A percentile compares a stretch with the other conserved stretches of the same genome.
Evolutionary conservation across 192 early-diverging fungal genomes (phyloP).

Genomic region (Hyaloraphidium curvatum): DNA sequence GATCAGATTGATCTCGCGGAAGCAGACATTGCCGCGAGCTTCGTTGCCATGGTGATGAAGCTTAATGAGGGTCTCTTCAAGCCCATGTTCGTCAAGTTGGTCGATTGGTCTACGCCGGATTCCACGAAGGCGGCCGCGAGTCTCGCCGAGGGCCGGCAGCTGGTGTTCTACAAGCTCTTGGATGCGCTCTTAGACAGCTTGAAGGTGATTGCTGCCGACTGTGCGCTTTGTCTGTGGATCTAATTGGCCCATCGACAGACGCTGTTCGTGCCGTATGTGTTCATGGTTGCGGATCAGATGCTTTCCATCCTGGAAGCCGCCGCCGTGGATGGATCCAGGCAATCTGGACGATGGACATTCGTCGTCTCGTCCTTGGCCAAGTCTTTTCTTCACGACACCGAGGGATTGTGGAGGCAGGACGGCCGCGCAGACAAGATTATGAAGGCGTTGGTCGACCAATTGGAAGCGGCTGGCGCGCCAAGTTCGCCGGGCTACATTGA

Average conservation of each 20-base stretch:
- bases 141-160: slow-evolving; percentile 5
- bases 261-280: not conserved
- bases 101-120: slow-evolving; percentile 46
- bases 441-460: slow-evolving; percentile 52
- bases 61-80: slow-evolving; percentile 90
- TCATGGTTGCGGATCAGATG: not conserved
- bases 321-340: not conserved
- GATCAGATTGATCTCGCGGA: slow-evolving; percentile 32
- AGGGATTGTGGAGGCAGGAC: slow-evolving; percentile 35
- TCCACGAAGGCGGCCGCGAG: slow-evolving; percentile 6
- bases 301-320: not conserved
- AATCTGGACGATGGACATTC: slow-evolving; percentile 56
- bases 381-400: slow-evolving; percentile 33
- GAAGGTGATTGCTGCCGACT: slow-evolving; percentile 46
- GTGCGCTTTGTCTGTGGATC: no score
- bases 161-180: slow-evolving; percentile 24
- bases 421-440: slow-evolving; percentile 31
- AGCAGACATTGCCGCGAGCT: slow-evolving; percentile 43
- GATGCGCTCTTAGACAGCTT: slow-evolving; percentile 22
- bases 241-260: slow-evolving; percentile 45
- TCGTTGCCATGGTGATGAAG: slow-evolving; percentile 68
- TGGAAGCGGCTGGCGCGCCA: slow-evolving; percentile 18
- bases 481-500: slow-evolving; percentile 6
- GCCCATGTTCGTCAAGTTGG: slow-evolving; percentile 71
- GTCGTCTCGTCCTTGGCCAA: slow-evolving; percentile 46